phyloP scores from a whole-genome alignment of 129 eudicot species.

The Erigeron canadensis region DNA sequence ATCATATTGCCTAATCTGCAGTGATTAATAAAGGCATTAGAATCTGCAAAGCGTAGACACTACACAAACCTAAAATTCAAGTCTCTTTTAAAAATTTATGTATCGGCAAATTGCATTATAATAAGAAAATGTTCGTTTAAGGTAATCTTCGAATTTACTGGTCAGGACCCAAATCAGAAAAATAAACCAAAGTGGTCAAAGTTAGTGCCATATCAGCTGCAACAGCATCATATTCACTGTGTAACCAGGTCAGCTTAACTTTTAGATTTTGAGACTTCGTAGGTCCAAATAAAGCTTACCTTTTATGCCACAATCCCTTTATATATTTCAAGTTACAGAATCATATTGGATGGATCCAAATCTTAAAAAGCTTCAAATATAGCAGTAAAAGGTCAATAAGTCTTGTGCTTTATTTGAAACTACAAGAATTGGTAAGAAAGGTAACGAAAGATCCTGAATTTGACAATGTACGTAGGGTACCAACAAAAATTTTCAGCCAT shows the following conservation, averaged over 20 bases:
- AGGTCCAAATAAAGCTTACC: not conserved
- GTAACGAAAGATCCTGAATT: too few species aligned
- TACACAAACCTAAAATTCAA: not conserved
- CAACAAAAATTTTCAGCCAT: too few species aligned
- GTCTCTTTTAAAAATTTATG: not conserved
- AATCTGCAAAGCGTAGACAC: not conserved
- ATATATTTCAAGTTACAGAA: constrained; percentile 8
- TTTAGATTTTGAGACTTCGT: not conserved
- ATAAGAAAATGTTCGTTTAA: not conserved
- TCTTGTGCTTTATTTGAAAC: constrained; percentile 1
- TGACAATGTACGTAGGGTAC: too few species aligned
- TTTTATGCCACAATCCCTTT: not conserved
- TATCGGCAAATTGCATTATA: not conserved
- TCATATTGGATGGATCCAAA: not conserved
- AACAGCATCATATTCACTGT: constrained; percentile 1
- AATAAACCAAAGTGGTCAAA: not conserved
- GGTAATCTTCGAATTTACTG: not conserved
- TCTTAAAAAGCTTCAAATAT: not conserved
- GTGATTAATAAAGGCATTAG: not conserved
- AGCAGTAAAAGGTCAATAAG: not conserved
- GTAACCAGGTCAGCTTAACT: not conserved
- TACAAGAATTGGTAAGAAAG: too few species aligned
- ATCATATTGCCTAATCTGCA: constrained; percentile 94
- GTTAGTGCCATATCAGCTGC: not conserved
- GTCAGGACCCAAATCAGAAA: not conserved